Evolutionary conservation across 495 filamentous ascomycete genomes (phyloP).

Genomic region (Schizothecium vesticola): DNA sequence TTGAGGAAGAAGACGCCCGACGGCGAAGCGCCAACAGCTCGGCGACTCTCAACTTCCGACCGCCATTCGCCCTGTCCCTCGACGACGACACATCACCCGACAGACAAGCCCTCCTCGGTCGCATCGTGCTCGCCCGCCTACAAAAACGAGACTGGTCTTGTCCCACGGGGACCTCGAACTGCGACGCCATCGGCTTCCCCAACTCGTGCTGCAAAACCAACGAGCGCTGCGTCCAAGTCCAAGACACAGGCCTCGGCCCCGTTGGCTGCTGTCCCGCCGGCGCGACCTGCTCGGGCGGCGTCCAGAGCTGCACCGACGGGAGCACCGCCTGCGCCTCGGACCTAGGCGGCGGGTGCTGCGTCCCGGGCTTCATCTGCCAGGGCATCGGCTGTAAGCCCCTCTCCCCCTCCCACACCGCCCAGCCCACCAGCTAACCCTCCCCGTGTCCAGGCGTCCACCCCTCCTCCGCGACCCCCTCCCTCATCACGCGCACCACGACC

Average conservation of each 20-base stretch:
- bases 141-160: constrained; percentile 62
- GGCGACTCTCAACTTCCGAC: constrained; percentile 17
- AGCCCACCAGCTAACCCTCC: constrained; percentile 20
- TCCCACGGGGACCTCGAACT: constrained; percentile 62
- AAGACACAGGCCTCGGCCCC: constrained; percentile 65
- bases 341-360: constrained; percentile 82
- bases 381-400: constrained; percentile 67
- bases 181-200: constrained; percentile 61
- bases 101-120: constrained; percentile 20
- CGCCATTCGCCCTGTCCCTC: constrained; percentile 35
- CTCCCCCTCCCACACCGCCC: constrained; percentile 19
- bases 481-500: constrained; percentile 21
- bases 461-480: constrained; percentile 31
- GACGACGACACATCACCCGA: constrained; percentile 1
- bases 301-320: constrained; percentile 57
- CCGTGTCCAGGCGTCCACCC: constrained; percentile 12
- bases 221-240: constrained; percentile 64
- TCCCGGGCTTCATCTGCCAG: constrained; percentile 73
- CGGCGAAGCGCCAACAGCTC: neutral
- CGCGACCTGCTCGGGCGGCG: constrained; percentile 57
- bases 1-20: constrained; percentile 1
- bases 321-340: constrained; percentile 63
- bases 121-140: constrained; percentile 34
- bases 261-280: constrained; percentile 85
- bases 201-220: constrained; percentile 69